Percentiles rank a stretch among this genome's conserved stretches.
Evolutionary conservation across 164 flowering plant species (phyloP).

Genomic region (Tinospora cordifolia): DNA sequence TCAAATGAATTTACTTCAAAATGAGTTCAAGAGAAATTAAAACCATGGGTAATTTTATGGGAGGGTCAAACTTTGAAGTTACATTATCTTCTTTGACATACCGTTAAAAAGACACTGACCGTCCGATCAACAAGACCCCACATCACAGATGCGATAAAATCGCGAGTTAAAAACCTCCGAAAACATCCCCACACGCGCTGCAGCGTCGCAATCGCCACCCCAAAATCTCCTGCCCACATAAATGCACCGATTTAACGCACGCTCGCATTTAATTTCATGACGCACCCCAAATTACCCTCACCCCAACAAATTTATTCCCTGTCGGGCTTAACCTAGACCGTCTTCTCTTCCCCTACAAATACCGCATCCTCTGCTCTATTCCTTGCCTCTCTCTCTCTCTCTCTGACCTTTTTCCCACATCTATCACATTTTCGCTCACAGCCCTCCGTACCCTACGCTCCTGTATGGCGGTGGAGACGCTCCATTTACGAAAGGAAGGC

Average conservation of each 20-base stretch:
- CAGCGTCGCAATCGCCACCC: conserved; percentile 1
- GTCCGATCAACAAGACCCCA: too few species aligned
- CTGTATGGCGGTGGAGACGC: conserved; percentile 33
- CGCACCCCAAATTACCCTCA: background rate
- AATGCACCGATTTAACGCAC: conserved; percentile 9
- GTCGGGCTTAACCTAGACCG: conserved; percentile 40
- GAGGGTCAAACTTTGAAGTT: too few species aligned
- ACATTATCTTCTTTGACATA: too few species aligned
- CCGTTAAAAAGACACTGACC: too few species aligned
- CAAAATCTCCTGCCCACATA: background rate
- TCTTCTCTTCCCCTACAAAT: conserved; percentile 26
- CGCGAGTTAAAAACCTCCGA: too few species aligned
- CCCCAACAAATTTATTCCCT: conserved; percentile 2
- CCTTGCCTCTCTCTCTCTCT: background rate
- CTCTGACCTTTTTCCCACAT: background rate
- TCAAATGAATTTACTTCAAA: too few species aligned
- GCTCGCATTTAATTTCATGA: conserved; percentile 7
- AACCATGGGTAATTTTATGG: too few species aligned
- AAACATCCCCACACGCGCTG: too few species aligned
- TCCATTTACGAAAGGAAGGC: conserved; percentile 20
- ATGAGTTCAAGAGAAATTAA: too few species aligned
- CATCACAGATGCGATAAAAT: too few species aligned
- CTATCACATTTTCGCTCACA: background rate
- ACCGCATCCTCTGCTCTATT: background rate
- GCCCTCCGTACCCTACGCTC: too few species aligned